A percentile compares a stretch with the other conserved stretches of the same genome.
Evolutionary conservation across 176 grass and related monocot species (phyloP).

Genomic region (Dactylis glomerata): DNA sequence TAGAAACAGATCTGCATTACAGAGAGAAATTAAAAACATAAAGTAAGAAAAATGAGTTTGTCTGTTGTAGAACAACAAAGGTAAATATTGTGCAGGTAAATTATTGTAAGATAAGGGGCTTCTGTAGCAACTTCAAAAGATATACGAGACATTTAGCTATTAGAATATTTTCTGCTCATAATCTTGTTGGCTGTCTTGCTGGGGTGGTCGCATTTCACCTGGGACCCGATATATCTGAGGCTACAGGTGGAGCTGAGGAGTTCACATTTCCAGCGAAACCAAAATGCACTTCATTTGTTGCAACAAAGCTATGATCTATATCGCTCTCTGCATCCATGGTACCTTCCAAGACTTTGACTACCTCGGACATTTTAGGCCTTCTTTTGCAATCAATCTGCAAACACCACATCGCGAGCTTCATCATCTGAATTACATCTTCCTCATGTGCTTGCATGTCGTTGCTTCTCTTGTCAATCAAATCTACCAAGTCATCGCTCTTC

Average conservation of each 20-base stretch:
- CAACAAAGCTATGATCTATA: slow-evolving; percentile 26
- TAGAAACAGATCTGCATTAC: neutral
- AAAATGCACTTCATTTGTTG: neutral
- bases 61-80: neutral
- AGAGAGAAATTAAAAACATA: neutral
- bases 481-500: slow-evolving; percentile 7
- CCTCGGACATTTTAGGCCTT: slow-evolving; percentile 54
- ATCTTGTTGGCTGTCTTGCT: too few species aligned
- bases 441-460: slow-evolving; percentile 6
- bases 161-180: neutral
- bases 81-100: neutral
- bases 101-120: neutral
- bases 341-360: slow-evolving; percentile 52
- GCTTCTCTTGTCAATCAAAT: slow-evolving; percentile 21
- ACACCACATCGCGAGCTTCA: slow-evolving; percentile 52
- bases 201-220: neutral
- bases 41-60: neutral
- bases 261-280: neutral
- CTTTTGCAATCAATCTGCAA: slow-evolving; percentile 34
- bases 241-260: slow-evolving; percentile 1
- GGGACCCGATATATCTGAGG: slow-evolving; percentile 32
- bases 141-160: neutral
- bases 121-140: neutral
- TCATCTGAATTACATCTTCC: slow-evolving; percentile 33
- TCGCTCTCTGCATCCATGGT: slow-evolving; percentile 13